Evolutionary conservation across 192 early-diverging fungal genomes (phyloP), one percentile per base, ranked within the genome.

Genomic region (Entrophospora sp.): DNA sequence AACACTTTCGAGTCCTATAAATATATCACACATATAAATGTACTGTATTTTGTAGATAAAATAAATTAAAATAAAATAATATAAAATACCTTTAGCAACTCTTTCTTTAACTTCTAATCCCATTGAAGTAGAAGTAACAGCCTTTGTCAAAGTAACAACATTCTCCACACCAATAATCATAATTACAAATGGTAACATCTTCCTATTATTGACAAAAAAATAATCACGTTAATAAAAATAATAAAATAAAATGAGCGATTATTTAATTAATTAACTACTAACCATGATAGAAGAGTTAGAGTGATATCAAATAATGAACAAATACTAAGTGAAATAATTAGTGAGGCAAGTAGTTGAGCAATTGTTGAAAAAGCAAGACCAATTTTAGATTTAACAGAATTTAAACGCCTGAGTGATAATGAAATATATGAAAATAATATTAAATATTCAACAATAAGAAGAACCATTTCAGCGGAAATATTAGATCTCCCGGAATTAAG

Each of bases 361-460:
- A 91, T 77, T 3, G 89, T 85, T 4, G 84, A 85, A 13, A 87
- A 69, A 0, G 85, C 89, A 18, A 91, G 73, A 9, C 81, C 83
- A 66, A 84, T 84, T 52, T 88, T 89, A 5, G 87, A 89, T 72
- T 88, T 91, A 25, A 91, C 86, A 9, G 87, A 69, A 67, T 87
- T 83, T 1, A 90, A 77, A 28, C 77, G 70, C 14, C 82, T 84
- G 45, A 91, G 73, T 14, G 83, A 78, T 2, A 82, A 64, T 5
- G 89, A 87, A 14, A 91, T 85, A 66, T 86, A 80, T 7, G 85
- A 68, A 71, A 89, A 89, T 31, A 86, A 76, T 55, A 85, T 73
- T 46, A 80, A 45, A 44, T 89, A 91, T 2, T 70, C 77, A 32
- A 89, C 68, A 30, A 69, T 51, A 0, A 87, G 61, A 14, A 87